These are phyloP conservation scores for Hawksworthiomyces lignivorus DNA, from an alignment of 2,329 filamentous ascomycete genomes.

Conservation along the genomic window DNA sequence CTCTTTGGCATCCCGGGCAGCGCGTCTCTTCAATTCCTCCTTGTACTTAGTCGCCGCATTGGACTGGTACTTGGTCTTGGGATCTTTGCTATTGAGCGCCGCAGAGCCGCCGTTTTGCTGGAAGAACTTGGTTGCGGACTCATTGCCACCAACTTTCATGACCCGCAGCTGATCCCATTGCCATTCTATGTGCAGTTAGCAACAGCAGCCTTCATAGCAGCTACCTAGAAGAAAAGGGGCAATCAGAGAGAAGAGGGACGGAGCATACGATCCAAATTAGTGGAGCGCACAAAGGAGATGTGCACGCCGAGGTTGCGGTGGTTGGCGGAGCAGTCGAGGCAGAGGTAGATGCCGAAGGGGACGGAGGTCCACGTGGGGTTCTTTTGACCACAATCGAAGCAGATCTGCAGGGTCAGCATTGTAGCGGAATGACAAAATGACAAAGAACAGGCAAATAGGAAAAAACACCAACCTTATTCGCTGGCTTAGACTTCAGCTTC, in stretches of 20 bases:
- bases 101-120: slow-evolving; percentile 92
- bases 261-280: slow-evolving; percentile 83
- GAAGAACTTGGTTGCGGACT: slow-evolving; percentile 97
- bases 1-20: slow-evolving; percentile 76
- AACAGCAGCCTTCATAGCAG: no score
- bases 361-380: slow-evolving; percentile 98
- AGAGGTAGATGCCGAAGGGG: slow-evolving; percentile 91
- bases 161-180: slow-evolving; percentile 96
- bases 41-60: slow-evolving; percentile 95
- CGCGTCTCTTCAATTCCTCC: slow-evolving; percentile 84
- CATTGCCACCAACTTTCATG: slow-evolving; percentile 98
- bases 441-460: not conserved
- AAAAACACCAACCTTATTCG: slow-evolving; percentile 69
- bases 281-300: slow-evolving; percentile 97
- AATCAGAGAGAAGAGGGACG: not conserved
- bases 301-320: slow-evolving; percentile 97
- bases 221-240: no score
- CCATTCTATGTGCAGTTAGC: slow-evolving; percentile 58
- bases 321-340: slow-evolving; percentile 93
- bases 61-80: slow-evolving; percentile 94
- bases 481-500: slow-evolving; percentile 88
- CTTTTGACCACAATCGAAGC: slow-evolving; percentile 96
- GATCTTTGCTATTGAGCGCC: slow-evolving; percentile 90
- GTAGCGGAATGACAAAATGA: no score
- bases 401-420: slow-evolving; percentile 53